Evolutionary conservation across 495 filamentous ascomycete genomes (phyloP), one percentile per base, ranked within the genome.

Genomic region (Aspergillus ellipticus): DNA sequence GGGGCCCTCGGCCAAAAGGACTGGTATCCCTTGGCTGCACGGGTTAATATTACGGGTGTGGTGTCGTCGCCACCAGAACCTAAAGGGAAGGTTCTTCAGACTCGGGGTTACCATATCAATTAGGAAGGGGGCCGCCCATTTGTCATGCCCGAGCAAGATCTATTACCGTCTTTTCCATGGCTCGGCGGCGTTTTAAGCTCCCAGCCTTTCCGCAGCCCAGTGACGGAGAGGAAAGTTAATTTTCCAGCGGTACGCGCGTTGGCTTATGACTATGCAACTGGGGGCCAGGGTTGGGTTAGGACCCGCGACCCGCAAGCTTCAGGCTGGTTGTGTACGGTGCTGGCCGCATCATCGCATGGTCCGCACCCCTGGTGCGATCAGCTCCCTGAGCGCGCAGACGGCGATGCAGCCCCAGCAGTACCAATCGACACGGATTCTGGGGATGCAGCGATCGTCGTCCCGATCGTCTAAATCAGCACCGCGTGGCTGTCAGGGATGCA

Each of bases 51-150:
- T 48, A 26, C 20, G 4, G 26, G 6, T 48, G 24, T 48, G 45
- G 8, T 48, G 45, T 21, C 45, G 45, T 48, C 45, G 45, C 45
- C 45, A 48, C 45, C 45, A 29, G 17, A 48, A 24, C 45, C 28
- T 28, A 48, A 48, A 29, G 24, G 45, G 28, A n/a, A 48, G 5
- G 24, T 16, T 45, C 21, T 48, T 2, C 22, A 17, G 9, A 24
- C 2, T 47, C 13, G 19, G 43, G n/a, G 21, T 13, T 45, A 15
- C n/a, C 10, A 39, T 39, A n/a, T 15, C 5, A 13, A 39, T 39
- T 39, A 13, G 35, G 9, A 39, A n/a, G 35, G 1, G 11, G 35
- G 31, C 31, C 35, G 13, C 35, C n/a, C 13, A n/a, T 39, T 39
- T 39, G 35, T 39, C 35, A 39, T n/a, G 13, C 10, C 3, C 35